Evolutionary conservation across 2,329 filamentous ascomycete genomes (phyloP).

Genomic region (Penicillium sp.): DNA sequence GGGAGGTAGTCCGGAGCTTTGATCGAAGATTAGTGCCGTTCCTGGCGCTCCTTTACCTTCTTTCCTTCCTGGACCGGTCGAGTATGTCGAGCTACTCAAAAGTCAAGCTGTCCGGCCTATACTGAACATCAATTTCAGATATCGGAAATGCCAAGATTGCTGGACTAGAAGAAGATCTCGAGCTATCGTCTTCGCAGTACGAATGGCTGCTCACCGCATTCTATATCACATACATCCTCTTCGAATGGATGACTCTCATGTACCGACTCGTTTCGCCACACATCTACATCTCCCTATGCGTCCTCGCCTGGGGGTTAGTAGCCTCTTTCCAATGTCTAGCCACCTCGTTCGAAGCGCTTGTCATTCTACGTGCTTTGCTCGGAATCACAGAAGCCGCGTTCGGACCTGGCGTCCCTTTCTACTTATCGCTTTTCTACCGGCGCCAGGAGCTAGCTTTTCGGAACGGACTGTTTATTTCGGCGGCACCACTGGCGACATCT

Average conservation of each 20-base stretch:
- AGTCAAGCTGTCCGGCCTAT: not conserved
- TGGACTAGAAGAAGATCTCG: constrained; percentile 51
- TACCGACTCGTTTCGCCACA: constrained; percentile 57
- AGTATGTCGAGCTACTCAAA: constrained; percentile 50
- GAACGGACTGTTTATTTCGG: constrained; percentile 81
- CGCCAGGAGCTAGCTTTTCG: constrained; percentile 73
- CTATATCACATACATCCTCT: constrained; percentile 60
- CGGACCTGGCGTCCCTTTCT: constrained; percentile 59
- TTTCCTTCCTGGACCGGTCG: constrained; percentile 79
- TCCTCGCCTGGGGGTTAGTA: constrained; percentile 71
- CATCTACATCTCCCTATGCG: constrained; percentile 56
- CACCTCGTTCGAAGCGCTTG: constrained; percentile 57
- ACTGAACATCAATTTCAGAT: constrained; percentile 33
- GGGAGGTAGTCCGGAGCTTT: constrained; percentile 64
- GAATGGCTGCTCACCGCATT: constrained; percentile 59
- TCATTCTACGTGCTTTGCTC: constrained; percentile 41
- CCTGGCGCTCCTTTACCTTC: constrained; percentile 73
- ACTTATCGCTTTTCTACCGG: constrained; percentile 59
- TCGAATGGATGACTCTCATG: constrained; percentile 63
- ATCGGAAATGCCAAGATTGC: constrained; percentile 61
- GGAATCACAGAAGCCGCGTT: constrained; percentile 59
- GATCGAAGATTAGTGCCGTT: constrained; percentile 74
- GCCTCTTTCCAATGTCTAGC: constrained; percentile 68
- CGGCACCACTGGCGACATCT: constrained; percentile 56
- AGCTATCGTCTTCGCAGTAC: constrained; percentile 53